A percentile compares a stretch with the other conserved stretches of the same genome.
Evolutionary conservation across 805 yeast species (phyloP).

Genomic region (Danielia reshetovae): DNA sequence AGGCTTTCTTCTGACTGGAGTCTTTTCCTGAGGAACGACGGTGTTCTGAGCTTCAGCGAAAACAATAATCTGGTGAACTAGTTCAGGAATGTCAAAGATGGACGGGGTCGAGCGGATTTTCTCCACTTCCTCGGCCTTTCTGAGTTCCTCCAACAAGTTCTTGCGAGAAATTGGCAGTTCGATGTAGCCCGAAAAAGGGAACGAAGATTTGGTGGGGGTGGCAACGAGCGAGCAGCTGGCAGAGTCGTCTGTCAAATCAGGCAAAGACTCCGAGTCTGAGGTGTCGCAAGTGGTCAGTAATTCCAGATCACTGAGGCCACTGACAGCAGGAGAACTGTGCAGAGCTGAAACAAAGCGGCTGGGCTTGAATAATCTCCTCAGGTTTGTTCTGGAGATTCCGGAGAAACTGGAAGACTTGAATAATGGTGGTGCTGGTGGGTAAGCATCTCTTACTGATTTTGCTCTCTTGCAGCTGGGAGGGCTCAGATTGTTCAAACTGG

Average conservation of each 20-base stretch:
- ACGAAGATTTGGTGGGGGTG: conserved; percentile 12
- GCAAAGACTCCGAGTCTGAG: conserved; percentile 36
- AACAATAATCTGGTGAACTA: conserved; percentile 54
- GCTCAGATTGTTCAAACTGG: no score
- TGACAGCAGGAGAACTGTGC: not conserved
- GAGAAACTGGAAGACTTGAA: not conserved
- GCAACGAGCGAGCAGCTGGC: conserved; percentile 10
- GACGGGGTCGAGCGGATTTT: not conserved
- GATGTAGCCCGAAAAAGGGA: conserved; percentile 3
- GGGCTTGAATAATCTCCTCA: not conserved
- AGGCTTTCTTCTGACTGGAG: conserved; percentile 65
- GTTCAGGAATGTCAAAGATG: conserved; percentile 73
- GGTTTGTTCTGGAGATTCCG: not conserved
- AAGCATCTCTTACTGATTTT: conserved; percentile 10
- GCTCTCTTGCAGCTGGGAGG: conserved; percentile 8
- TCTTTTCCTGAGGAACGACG: conserved; percentile 55
- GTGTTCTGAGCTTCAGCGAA: conserved; percentile 54
- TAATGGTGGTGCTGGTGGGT: conserved; percentile 5
- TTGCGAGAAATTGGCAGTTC: conserved; percentile 1
- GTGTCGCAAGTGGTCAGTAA: conserved; percentile 8
- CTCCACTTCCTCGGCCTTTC: not conserved
- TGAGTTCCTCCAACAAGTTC: conserved; percentile 2
- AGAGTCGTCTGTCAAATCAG: conserved; percentile 32
- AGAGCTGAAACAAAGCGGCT: not conserved
- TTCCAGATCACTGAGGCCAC: conserved; percentile 1